These are phyloP conservation scores for Gamarada debralockiae DNA, from an alignment of 495 filamentous ascomycete species.

Conservation along the genomic window DNA sequence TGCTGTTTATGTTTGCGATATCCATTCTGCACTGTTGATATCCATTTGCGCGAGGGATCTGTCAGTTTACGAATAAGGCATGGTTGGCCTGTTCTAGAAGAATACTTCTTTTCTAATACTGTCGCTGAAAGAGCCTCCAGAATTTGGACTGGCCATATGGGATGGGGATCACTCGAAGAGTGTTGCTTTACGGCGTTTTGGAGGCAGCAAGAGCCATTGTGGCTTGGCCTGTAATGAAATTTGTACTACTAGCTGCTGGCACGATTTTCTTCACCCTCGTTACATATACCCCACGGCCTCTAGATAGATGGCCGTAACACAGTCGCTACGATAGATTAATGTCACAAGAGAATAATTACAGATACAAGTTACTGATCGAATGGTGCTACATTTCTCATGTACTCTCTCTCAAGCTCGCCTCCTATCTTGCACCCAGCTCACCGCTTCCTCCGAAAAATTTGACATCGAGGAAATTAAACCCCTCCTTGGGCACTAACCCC, in stretches of 20 bases:
- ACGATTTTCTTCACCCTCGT: constrained; percentile 4
- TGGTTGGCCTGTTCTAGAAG: constrained; percentile 2
- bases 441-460: too few species aligned
- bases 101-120: constrained; percentile 17
- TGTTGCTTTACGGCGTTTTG: constrained; percentile 10
- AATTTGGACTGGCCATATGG: neutral
- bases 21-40: constrained; percentile 19
- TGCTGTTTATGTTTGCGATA: constrained; percentile 20
- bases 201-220: neutral
- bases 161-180: constrained; percentile 1
- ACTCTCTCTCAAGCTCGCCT: neutral
- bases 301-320: constrained; percentile 9
- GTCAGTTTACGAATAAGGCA: neutral
- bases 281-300: constrained; percentile 17
- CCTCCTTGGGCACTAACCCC: too few species aligned
- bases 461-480: too few species aligned
- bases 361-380: too few species aligned
- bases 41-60: constrained; percentile 3
- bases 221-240: neutral
- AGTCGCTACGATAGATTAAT: constrained; percentile 20
- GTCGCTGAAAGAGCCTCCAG: constrained; percentile 1
- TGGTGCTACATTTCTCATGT: too few species aligned
- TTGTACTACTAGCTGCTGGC: constrained; percentile 14
- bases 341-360: neutral
- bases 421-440: too few species aligned